Conservation (phyloP, 805 yeast genomes). For the Saccharomycopsis oosterbeekiorum region DNA sequence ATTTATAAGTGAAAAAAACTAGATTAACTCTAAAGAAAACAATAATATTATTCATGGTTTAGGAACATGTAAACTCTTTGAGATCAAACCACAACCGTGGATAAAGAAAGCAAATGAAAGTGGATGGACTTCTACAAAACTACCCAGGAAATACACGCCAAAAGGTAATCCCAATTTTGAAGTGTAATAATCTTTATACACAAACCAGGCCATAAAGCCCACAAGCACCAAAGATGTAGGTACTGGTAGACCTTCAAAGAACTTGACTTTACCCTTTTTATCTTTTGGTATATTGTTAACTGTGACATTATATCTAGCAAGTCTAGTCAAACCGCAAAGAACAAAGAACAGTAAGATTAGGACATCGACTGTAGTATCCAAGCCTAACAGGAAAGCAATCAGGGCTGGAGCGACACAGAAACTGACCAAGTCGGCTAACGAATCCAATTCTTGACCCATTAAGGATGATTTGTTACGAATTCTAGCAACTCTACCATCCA, state of each 20-base stretch:
- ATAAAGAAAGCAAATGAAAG: slow-evolving; percentile 50
- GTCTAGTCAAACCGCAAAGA: slow-evolving; percentile 83
- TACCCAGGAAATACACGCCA: slow-evolving; percentile 47
- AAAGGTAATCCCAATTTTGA: slow-evolving; percentile 41
- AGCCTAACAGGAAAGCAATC: slow-evolving; percentile 84
- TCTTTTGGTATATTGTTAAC: slow-evolving; percentile 91
- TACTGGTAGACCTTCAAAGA: slow-evolving; percentile 94
- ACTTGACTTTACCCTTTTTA: slow-evolving; percentile 72
- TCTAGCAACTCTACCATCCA: slow-evolving; percentile 95
- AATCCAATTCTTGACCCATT: slow-evolving; percentile 96
- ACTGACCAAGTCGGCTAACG: slow-evolving; percentile 88
- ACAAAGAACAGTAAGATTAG: slow-evolving; percentile 74
- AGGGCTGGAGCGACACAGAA: slow-evolving; percentile 95
- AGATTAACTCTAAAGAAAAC: background rate
- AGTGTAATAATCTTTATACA: slow-evolving; percentile 35
- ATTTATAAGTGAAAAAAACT: background rate
- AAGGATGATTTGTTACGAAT: slow-evolving; percentile 83
- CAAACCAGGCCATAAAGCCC: slow-evolving; percentile 57
- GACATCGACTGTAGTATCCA: slow-evolving; percentile 75
- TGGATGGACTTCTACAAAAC: slow-evolving; percentile 67
- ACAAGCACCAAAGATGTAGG: slow-evolving; percentile 81
- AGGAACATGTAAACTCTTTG: slow-evolving; percentile 85
- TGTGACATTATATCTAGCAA: slow-evolving; percentile 93
- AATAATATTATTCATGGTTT: slow-evolving; percentile 40
- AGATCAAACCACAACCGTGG: slow-evolving; percentile 87